Evolutionary conservation across 106 monocot genomes (phyloP).

Genomic region (Iris macrosiphon): DNA sequence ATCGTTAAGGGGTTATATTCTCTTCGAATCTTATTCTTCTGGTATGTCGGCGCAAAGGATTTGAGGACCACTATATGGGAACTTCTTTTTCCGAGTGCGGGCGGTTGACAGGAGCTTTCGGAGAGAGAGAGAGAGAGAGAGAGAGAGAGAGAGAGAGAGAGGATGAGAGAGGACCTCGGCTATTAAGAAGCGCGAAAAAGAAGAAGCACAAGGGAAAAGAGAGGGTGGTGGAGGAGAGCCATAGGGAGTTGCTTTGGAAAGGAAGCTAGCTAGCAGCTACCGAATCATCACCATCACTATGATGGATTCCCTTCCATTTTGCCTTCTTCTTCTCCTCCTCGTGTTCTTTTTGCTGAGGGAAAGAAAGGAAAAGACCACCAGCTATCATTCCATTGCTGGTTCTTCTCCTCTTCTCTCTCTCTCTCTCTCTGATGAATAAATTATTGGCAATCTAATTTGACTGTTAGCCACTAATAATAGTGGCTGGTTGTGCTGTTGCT

Average conservation of each 20-base stretch:
- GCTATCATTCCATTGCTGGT: not conserved
- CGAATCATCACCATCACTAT: not conserved
- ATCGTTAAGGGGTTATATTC: constrained; percentile 5
- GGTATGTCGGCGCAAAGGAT: not conserved
- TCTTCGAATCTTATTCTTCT: not conserved
- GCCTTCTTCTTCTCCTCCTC: not conserved
- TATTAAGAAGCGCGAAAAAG: constrained; percentile 4
- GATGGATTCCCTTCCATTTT: not conserved
- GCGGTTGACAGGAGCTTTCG: not conserved
- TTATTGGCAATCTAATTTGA: constrained; percentile 3
- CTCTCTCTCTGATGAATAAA: not conserved
- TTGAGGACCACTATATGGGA: constrained; percentile 3
- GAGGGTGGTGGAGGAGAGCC: constrained; percentile 8
- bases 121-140: constrained; percentile 20
- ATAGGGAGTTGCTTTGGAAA: not conserved
- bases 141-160: constrained; percentile 15
- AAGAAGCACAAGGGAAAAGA: constrained; percentile 5
- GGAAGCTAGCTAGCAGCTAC: not conserved
- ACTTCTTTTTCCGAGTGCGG: not conserved
- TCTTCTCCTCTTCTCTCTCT: not conserved
- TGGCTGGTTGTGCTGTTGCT: constrained; percentile 19
- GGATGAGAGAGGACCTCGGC: constrained; percentile 8
- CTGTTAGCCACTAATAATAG: constrained; percentile 9
- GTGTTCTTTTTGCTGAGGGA: not conserved
- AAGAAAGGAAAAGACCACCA: not conserved